These are phyloP conservation scores for Lippia alba DNA, from an alignment of 305 asterid genomes.

Conservation along the genomic window DNA sequence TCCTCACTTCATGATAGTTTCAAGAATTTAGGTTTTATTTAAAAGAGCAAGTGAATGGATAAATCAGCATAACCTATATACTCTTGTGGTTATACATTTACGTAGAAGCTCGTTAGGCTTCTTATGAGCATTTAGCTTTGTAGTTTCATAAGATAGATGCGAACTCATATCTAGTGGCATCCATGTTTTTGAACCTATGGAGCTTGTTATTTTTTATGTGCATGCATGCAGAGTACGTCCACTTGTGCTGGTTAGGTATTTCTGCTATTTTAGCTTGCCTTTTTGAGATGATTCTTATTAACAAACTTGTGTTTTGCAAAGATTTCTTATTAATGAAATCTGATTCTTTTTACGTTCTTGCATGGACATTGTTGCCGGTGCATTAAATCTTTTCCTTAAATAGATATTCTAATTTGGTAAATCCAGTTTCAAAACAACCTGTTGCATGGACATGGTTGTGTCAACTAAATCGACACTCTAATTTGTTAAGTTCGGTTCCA, in stretches of 20 bases:
- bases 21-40: conserved; percentile 1
- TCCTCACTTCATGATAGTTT: neutral
- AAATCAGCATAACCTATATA: conserved; percentile 6
- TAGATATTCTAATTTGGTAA: neutral
- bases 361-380: conserved; percentile 5
- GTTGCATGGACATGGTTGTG: too few species aligned
- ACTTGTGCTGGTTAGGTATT: neutral
- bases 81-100: neutral
- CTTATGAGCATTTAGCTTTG: neutral
- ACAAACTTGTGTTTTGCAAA: neutral
- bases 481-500: too few species aligned
- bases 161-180: neutral
- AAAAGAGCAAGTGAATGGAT: conserved; percentile 2
- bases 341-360: conserved; percentile 8
- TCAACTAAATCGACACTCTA: too few species aligned
- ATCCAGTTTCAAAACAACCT: too few species aligned
- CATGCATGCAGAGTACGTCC: conserved; percentile 5
- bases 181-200: conserved; percentile 15
- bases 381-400: neutral
- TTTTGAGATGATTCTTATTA: conserved; percentile 10
- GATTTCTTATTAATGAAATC: conserved; percentile 1
- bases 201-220: conserved; percentile 1
- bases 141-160: neutral
- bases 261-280: neutral
- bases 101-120: conserved; percentile 8